Percentiles rank a stretch among this genome's conserved stretches.
Conservation (phyloP, 768 basidiomycete genomes). For the Boletellus sp. region DNA sequence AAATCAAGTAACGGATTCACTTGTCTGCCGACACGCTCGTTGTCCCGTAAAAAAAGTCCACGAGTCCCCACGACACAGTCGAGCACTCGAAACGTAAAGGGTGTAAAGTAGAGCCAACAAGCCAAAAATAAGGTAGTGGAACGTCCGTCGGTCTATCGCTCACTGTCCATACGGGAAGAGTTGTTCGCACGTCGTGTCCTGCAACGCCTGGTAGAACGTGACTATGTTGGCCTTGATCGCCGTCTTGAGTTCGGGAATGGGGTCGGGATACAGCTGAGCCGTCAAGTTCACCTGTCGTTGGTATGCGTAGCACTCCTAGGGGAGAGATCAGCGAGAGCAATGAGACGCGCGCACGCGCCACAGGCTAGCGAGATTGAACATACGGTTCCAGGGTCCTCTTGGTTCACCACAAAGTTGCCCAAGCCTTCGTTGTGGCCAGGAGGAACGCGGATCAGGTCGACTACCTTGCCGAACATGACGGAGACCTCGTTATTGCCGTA, state of each 20-base stretch:
- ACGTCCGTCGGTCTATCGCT: neutral
- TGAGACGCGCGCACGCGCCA: no score
- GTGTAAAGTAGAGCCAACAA: no score
- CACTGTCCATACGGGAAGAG: constrained; percentile 17
- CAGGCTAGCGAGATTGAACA: neutral
- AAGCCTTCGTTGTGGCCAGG: constrained; percentile 19
- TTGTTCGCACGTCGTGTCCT: constrained; percentile 11
- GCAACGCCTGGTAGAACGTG: constrained; percentile 12
- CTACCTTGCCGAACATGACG: neutral
- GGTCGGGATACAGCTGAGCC: constrained; percentile 20
- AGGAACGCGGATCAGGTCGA: neutral
- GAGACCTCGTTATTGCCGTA: constrained; percentile 5
- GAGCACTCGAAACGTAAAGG: no score
- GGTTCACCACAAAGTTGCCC: constrained; percentile 13
- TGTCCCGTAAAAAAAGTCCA: no score
- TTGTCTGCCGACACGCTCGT: no score
- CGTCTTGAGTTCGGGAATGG: constrained; percentile 13
- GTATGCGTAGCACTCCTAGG: constrained; percentile 20
- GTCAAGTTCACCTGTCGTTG: constrained; percentile 21
- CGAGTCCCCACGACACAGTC: no score
- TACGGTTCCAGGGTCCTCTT: constrained; percentile 10
- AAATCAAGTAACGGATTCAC: no score
- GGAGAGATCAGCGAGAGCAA: neutral
- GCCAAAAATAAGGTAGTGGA: no score
- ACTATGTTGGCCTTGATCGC: constrained; percentile 23